These are phyloP conservation scores for Jacaranda mimosifolia DNA, from an alignment of 257 asterid genomes.

Conservation along the genomic window DNA sequence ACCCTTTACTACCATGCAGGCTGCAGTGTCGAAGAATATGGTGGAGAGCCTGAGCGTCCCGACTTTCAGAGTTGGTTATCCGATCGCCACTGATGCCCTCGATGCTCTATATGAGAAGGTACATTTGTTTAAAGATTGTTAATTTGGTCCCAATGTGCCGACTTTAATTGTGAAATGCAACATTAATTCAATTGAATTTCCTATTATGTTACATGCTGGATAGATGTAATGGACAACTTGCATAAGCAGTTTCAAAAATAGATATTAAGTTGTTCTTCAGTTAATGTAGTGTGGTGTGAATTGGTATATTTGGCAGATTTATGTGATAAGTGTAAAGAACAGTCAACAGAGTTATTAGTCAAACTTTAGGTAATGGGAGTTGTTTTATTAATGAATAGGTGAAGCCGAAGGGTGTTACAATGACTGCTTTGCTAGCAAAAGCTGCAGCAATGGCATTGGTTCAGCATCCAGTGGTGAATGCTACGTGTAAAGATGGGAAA, in stretches of 20 bases:
- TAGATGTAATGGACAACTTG: not conserved
- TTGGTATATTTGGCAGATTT: not conserved
- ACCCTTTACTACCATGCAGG: constrained; percentile 77
- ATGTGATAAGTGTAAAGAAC: not conserved
- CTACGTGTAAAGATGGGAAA: constrained; percentile 72
- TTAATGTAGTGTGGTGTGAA: not conserved
- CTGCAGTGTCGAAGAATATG: constrained; percentile 80
- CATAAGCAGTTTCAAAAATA: not conserved
- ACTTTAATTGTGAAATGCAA: not conserved
- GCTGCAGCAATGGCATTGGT: constrained; percentile 74
- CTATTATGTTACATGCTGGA: not conserved
- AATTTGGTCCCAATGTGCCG: not conserved
- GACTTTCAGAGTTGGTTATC: constrained; percentile 76
- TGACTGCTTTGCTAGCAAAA: constrained; percentile 71
- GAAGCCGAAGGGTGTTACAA: constrained; percentile 72
- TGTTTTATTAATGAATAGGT: constrained; percentile 46
- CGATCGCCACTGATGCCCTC: constrained; percentile 68
- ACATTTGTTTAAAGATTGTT: constrained; percentile 18
- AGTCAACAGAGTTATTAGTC: not conserved
- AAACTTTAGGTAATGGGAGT: not conserved
- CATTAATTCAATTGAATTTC: not conserved
- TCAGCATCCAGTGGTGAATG: constrained; percentile 74
- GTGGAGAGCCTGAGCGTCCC: constrained; percentile 77
- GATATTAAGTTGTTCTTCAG: not conserved
- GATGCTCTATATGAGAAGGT: constrained; percentile 86